These are phyloP conservation scores for Trichosporon asahii DNA, from an alignment of 1,284 basidiomycete species.

Conservation along the genomic window DNA sequence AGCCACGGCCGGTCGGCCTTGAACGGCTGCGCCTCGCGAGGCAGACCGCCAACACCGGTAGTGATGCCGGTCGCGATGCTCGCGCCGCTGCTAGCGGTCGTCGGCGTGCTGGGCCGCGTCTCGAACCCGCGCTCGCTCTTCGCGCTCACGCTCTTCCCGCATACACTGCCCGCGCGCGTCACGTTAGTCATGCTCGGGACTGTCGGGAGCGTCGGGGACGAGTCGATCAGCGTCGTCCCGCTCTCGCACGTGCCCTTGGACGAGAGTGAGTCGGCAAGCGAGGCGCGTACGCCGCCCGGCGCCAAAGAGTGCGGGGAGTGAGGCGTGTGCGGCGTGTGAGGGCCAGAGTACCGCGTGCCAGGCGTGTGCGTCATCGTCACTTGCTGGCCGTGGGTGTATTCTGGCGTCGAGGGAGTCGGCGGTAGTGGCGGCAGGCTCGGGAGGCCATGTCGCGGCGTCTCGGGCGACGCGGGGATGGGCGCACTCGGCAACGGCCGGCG, in stretches of 20 bases:
- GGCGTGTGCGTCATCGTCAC: background rate
- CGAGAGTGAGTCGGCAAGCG: background rate
- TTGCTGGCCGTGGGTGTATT: background rate
- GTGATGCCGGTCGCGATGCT: background rate
- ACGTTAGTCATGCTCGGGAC: background rate
- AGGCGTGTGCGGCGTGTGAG: background rate
- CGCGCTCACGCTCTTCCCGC: background rate
- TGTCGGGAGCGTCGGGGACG: background rate
- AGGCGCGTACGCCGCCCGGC: background rate
- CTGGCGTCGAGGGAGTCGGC: background rate
- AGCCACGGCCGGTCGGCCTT: slow-evolving; percentile 1
- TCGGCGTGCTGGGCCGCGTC: background rate
- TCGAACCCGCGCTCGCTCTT: slow-evolving; percentile 1
- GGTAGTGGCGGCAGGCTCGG: background rate
- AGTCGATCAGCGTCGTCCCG: background rate
- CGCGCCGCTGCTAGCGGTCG: background rate
- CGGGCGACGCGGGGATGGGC: background rate
- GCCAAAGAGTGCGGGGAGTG: background rate
- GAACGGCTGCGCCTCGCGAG: background rate
- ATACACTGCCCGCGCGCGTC: background rate
- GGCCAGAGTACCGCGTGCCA: background rate
- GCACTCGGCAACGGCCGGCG: background rate
- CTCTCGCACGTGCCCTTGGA: background rate
- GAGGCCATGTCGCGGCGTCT: background rate
- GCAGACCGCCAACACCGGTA: background rate